Evolutionary conservation across 495 filamentous ascomycete species (phyloP).

Genomic region (Aspergillus hancockii): DNA sequence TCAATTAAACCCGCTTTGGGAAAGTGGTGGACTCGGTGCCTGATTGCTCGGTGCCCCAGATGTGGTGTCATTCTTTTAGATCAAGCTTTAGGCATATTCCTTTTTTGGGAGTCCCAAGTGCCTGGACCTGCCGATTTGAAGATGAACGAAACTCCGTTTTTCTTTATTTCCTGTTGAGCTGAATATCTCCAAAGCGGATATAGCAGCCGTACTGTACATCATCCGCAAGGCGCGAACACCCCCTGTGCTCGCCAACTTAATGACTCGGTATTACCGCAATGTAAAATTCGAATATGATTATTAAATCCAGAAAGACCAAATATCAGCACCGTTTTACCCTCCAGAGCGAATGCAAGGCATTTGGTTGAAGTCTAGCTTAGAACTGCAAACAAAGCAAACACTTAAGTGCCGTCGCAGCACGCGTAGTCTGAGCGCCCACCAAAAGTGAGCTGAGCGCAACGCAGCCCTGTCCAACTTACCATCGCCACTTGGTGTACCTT

Average conservation of each 20-base stretch:
- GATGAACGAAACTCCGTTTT: too few species aligned
- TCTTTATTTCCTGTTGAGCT: too few species aligned
- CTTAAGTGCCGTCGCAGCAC: constrained; percentile 17
- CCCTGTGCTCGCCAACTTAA: too few species aligned
- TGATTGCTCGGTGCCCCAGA: not conserved
- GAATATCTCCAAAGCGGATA: too few species aligned
- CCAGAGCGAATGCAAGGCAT: not conserved
- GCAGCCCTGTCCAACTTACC: not conserved
- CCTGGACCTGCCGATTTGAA: not conserved
- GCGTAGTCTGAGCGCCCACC: constrained; percentile 4
- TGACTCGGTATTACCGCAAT: too few species aligned
- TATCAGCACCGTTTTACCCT: too few species aligned
- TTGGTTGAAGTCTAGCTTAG: not conserved
- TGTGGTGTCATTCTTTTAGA: not conserved
- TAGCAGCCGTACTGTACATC: too few species aligned
- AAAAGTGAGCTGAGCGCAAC: not conserved
- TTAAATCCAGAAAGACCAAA: too few species aligned
- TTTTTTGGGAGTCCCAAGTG: not conserved
- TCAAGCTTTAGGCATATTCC: not conserved
- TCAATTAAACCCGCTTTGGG: constrained; percentile 39
- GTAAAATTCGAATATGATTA: too few species aligned
- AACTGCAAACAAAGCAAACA: constrained; percentile 27
- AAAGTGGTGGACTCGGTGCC: constrained; percentile 4
- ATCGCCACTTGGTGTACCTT: not conserved
- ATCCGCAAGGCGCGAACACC: too few species aligned